Conservation (phyloP, 2,329 filamentous ascomycete genomes). For the Periglandula ipomoeae region DNA sequence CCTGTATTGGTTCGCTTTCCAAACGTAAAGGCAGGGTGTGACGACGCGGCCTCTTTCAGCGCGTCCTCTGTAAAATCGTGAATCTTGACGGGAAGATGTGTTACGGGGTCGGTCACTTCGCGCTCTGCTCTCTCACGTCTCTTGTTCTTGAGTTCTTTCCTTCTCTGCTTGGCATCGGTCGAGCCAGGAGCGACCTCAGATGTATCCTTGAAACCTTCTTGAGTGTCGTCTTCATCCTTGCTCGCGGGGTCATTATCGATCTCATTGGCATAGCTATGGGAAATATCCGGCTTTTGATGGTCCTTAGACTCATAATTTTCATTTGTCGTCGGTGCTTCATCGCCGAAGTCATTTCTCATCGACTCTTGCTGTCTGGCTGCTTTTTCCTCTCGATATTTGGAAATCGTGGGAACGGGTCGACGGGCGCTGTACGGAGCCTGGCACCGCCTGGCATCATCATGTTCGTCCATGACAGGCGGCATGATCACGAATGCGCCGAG, state of each 20-base stretch:
- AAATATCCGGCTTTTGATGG: not conserved
- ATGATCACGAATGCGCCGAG: constrained; percentile 16
- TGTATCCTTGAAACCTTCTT: constrained; percentile 21
- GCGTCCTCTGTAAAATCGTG: constrained; percentile 60
- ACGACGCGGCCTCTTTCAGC: constrained; percentile 29
- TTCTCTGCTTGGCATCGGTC: constrained; percentile 35
- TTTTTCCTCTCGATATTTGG: constrained; percentile 37
- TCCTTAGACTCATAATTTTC: not conserved
- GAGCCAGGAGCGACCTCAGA: constrained; percentile 26
- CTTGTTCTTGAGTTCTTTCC: constrained; percentile 37
- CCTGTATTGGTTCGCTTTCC: constrained; percentile 30
- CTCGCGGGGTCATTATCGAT: constrained; percentile 8
- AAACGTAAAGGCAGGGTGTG: constrained; percentile 24
- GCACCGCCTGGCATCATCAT: constrained; percentile 28
- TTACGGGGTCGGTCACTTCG: constrained; percentile 64
- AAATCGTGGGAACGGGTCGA: constrained; percentile 39
- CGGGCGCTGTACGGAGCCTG: constrained; percentile 31
- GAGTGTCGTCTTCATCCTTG: constrained; percentile 9
- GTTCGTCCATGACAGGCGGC: constrained; percentile 26
- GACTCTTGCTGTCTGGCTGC: constrained; percentile 33
- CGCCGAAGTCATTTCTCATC: constrained; percentile 20
- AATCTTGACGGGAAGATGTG: constrained; percentile 58
- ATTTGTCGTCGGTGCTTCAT: constrained; percentile 4
- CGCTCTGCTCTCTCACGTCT: constrained; percentile 38
- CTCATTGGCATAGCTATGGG: constrained; percentile 2